Conservation (phyloP, 1,284 basidiomycete species). For the Cutaneotrichosporon sp. region DNA sequence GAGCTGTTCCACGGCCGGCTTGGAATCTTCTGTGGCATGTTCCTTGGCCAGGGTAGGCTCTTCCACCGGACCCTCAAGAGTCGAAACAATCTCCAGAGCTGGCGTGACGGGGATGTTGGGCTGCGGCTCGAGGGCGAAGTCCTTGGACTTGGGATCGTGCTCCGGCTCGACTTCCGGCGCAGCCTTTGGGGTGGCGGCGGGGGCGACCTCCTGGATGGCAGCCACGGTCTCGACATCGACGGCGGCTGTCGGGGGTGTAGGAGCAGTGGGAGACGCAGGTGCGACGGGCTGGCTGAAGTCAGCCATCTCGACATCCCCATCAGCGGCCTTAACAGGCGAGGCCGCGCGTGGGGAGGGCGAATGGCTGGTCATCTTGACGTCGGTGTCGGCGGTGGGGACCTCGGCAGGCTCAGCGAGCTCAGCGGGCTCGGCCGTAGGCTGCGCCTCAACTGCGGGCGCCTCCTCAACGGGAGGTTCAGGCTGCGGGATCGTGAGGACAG, state of each 20-base stretch:
- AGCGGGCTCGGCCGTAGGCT: neutral
- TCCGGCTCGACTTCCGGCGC: neutral
- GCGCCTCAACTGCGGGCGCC: too few species aligned
- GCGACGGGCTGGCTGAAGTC: neutral
- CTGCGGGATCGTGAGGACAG: too few species aligned
- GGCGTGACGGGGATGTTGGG: neutral
- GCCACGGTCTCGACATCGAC: neutral
- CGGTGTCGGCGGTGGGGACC: neutral
- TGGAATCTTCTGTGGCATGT: neutral
- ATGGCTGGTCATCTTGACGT: constrained; percentile 16
- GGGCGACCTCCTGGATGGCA: neutral
- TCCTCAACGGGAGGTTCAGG: too few species aligned
- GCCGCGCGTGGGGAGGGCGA: neutral
- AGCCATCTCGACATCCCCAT: constrained; percentile 14
- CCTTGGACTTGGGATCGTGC: neutral
- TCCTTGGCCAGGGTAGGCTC: too few species aligned
- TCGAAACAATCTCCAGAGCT: neutral
- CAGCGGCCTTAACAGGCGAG: neutral
- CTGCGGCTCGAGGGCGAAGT: neutral
- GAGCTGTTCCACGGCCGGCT: too few species aligned
- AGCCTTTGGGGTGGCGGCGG: neutral
- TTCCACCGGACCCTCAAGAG: neutral
- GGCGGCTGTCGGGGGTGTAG: too few species aligned
- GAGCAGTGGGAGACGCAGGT: neutral
- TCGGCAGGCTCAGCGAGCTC: neutral